Evolutionary conservation across 805 yeast genomes (phyloP), one percentile per base, ranked within the genome.

Genomic region (Zygosaccharomyces rouxii): DNA sequence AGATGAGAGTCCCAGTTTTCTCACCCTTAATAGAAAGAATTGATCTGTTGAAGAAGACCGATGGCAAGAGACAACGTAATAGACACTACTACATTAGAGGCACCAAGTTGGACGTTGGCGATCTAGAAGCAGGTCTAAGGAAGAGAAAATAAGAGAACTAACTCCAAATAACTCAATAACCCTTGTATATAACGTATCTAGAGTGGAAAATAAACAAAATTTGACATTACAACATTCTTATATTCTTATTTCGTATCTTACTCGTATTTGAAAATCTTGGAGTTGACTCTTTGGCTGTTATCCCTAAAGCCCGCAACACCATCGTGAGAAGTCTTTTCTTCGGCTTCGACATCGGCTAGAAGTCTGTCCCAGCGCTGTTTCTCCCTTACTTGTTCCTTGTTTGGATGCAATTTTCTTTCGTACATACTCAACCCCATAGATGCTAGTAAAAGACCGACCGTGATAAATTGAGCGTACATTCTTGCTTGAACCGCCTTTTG

Each of bases 81-180:
- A 92, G 88, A 75, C 92, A 89, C 59, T 90, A 84, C 76, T 94
- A 88, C 70, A 85, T 94, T 63, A 85, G 97, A 72, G 84, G 78
- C 67, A 75, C 84, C 44, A 82, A 80, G 62, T 71, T 82, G 66
- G 95, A 87, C 67, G 90, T 84, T 43, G 84, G 81, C 54, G 89
- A 84, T 63, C 67, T 84, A 51, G 86, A 81, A 59, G 69, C 72
- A 16, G 65, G 66, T 48, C 50, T 70, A 55, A 70, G 70, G 53
- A 69, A 62, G 47, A 62, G 55, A 42, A 56, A 55, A 49, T 60
- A 47, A 31, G 31, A 18, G 35, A 14, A 33, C 21, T n/a, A n/a
- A 38, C 2, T 6, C 7, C 4, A 33, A 14, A 9, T 33, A 16
- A 33, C 16, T 7, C 9, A 22, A 5, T 7, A n/a, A 18, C 26